These are phyloP conservation scores for Chamaenerion angustifolium DNA, from an alignment of 345 rosid genomes.

Conservation along the genomic window DNA sequence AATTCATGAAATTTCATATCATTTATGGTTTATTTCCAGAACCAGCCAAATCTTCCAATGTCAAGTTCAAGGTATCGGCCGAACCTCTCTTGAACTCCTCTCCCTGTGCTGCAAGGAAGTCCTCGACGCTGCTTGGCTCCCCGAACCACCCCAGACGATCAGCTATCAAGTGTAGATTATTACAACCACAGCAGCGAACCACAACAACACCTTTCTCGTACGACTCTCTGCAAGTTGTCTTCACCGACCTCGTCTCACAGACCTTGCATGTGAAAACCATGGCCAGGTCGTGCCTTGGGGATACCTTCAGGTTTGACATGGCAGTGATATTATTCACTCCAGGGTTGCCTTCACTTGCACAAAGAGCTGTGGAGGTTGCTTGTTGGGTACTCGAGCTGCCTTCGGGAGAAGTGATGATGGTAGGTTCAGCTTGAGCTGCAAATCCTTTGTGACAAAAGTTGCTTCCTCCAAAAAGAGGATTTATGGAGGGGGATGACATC, in stretches of 20 bases:
- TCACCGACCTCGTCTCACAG: slow-evolving; percentile 73
- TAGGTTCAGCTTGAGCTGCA: slow-evolving; percentile 19
- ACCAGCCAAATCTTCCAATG: slow-evolving; percentile 81
- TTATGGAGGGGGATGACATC: slow-evolving; percentile 11
- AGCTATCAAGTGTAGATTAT: slow-evolving; percentile 75
- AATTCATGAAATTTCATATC: too few relatives aligned
- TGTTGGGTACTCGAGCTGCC: slow-evolving; percentile 10
- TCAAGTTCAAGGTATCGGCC: slow-evolving; percentile 51
- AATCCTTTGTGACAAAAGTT: slow-evolving; percentile 19
- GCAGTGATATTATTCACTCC: slow-evolving; percentile 22
- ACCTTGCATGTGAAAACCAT: slow-evolving; percentile 83
- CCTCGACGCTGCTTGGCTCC: slow-evolving; percentile 71
- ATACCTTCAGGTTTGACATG: slow-evolving; percentile 40
- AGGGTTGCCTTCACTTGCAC: slow-evolving; percentile 9
- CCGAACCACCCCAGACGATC: slow-evolving; percentile 89
- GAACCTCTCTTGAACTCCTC: slow-evolving; percentile 76
- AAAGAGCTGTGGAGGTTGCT: slow-evolving; percentile 10
- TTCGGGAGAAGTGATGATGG: slow-evolving; percentile 12
- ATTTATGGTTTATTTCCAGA: too few relatives aligned
- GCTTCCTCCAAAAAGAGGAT: slow-evolving; percentile 23
- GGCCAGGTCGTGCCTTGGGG: slow-evolving; percentile 72
- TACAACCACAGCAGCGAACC: slow-evolving; percentile 67
- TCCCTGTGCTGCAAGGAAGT: slow-evolving; percentile 65
- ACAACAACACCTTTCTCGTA: slow-evolving; percentile 87
- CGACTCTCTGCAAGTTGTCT: slow-evolving; percentile 57